Evolutionary conservation across 2,329 filamentous ascomycete genomes (phyloP), one percentile per base, ranked within the genome.

Genomic region (Fusarium tuaranense): DNA sequence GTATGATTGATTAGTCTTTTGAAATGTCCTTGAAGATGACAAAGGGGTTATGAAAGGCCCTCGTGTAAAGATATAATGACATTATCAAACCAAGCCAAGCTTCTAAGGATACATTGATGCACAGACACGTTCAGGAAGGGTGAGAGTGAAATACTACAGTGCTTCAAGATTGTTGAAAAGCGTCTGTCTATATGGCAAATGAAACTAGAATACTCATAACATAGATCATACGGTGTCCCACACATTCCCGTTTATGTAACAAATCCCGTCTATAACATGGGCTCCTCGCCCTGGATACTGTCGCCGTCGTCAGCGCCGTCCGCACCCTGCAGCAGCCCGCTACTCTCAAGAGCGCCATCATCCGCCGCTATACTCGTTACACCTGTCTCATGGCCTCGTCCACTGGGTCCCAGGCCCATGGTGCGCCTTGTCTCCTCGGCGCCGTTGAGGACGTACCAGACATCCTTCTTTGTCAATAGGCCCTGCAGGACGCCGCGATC

Each of bases 391-490:
- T 81, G 78, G 5, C 78, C 76, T 12, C 62, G 58, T 38, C 67
- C 71, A 20, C 57, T 25, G 12, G 69, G 51, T 16, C 74, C 66
- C n/a, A 79, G 44, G 9, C 78, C 80, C 63, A 78, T 80, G 6
- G 82, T 85, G 22, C 86, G 84, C 30, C 88, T 84, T 65, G 89
- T 89, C 81, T 92, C 90, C 73, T 93, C 92, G 12, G 91, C 91
- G 48, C 93, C 94, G 80, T 98, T 95, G 55, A 98, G 87, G 44
- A 98, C 92, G 82, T 94, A 95, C 94, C 95, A 98, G 38, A 97
- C 92, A 83, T 99, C 97, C 86, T 99, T 99, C 87, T 98, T 98
- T 22, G 97, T 99, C 76, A 98, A 85, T 58, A 99, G 83, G 0
- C 97, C 97, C 81, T 94, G 92, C 44, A 99, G 84, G 60, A 90